Evolutionary conservation across 345 rosid species (phyloP).

Genomic region (Bruguiera parviflora): DNA sequence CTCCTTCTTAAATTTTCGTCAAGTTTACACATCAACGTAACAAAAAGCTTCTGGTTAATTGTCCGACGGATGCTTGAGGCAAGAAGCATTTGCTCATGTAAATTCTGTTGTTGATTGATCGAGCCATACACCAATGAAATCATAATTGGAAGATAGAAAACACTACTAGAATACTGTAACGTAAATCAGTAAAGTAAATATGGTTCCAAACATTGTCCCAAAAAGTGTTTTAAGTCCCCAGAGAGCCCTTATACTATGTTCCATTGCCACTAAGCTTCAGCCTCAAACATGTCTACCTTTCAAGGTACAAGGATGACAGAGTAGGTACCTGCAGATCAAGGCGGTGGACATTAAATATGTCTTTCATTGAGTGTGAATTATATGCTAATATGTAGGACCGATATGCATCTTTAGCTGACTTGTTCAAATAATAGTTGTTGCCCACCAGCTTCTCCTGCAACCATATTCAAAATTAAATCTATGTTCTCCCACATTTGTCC

Average conservation of each 20-base stretch:
- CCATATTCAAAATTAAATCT: slow-evolving; percentile 3
- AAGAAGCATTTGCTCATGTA: background rate
- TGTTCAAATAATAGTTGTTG: slow-evolving; percentile 67
- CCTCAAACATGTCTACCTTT: background rate
- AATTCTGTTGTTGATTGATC: too few species aligned
- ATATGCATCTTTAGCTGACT: slow-evolving; percentile 93
- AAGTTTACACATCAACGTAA: too few species aligned
- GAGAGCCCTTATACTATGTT: background rate
- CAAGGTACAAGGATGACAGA: background rate
- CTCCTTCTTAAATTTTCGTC: too few species aligned
- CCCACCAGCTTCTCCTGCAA: slow-evolving; percentile 81
- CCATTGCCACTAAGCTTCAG: background rate
- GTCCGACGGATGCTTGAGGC: background rate
- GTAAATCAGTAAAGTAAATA: background rate
- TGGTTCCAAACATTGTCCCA: background rate
- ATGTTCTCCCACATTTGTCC: slow-evolving; percentile 4
- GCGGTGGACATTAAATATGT: slow-evolving; percentile 87
- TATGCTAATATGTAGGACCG: slow-evolving; percentile 84
- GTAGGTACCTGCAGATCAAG: slow-evolving; percentile 78
- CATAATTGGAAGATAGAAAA: too few species aligned
- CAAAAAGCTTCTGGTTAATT: background rate
- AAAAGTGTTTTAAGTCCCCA: background rate
- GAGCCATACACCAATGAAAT: too few species aligned
- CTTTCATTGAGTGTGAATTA: slow-evolving; percentile 94
- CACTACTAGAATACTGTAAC: background rate